Percentiles rank a stretch among this genome's conserved stretches.
Evolutionary conservation across 768 basidiomycete species (phyloP).

Genomic region (Austroboletus eburneus): DNA sequence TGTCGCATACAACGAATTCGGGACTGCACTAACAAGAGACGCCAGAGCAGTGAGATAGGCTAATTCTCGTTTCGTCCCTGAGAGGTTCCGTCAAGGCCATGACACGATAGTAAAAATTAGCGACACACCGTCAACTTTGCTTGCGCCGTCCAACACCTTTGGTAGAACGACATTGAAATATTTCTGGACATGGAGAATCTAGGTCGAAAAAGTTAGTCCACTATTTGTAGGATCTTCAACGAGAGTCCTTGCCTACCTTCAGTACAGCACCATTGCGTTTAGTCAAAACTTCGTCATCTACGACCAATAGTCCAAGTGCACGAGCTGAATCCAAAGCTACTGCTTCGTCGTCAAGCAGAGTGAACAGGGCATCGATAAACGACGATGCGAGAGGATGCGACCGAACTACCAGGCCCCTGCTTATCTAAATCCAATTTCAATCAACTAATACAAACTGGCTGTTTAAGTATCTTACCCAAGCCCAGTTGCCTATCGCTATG

Average conservation of each 20-base stretch:
- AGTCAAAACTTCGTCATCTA: conserved; percentile 58
- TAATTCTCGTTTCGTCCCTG: conserved; percentile 52
- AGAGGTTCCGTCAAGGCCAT: not conserved
- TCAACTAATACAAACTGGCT: not conserved
- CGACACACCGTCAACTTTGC: conserved; percentile 47
- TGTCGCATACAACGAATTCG: conserved; percentile 66
- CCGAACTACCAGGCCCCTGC: conserved; percentile 74
- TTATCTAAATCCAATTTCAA: conserved; percentile 45
- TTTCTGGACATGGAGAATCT: conserved; percentile 75
- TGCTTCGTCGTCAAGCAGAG: conserved; percentile 59
- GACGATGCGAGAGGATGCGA: conserved; percentile 55
- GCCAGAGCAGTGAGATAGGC: conserved; percentile 82
- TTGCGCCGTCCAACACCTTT: conserved; percentile 64
- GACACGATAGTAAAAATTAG: not conserved
- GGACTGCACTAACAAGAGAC: conserved; percentile 73
- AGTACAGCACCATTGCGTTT: conserved; percentile 77
- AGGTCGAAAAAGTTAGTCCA: conserved; percentile 2
- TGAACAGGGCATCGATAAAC: conserved; percentile 64
- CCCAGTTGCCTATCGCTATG: conserved; percentile 56
- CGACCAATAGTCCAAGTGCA: conserved; percentile 64
- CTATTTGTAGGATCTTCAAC: not conserved
- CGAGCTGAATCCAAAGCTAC: conserved; percentile 74
- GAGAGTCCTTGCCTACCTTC: conserved; percentile 47
- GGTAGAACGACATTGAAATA: conserved; percentile 72
- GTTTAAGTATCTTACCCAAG: conserved; percentile 49